These are phyloP conservation scores for Trichodelitschia bisporula DNA, from an alignment of 495 filamentous ascomycete species.

Conservation along the genomic window DNA sequence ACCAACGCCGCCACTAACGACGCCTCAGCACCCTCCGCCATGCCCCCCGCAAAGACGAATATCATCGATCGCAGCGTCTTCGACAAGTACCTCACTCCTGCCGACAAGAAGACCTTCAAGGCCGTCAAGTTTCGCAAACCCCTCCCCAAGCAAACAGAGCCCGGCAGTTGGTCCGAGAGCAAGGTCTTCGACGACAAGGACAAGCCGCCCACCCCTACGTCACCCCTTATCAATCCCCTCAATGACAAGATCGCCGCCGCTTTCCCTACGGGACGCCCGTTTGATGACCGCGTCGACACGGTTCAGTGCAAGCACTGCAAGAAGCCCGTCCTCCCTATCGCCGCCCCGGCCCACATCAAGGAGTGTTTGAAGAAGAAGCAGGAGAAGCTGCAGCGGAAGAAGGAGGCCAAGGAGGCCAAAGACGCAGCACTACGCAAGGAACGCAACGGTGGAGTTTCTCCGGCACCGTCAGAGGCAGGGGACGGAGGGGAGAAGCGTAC, in stretches of 20 bases:
- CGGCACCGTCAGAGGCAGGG: slow-evolving; percentile 7
- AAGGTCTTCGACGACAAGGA: slow-evolving; percentile 3
- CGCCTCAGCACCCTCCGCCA: slow-evolving; percentile 3
- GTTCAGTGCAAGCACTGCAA: slow-evolving; percentile 22
- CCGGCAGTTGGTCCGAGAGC: slow-evolving; percentile 13
- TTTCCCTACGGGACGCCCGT: slow-evolving; percentile 49
- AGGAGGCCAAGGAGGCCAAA: slow-evolving; percentile 24
- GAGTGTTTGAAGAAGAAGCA: slow-evolving; percentile 23
- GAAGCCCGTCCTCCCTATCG: slow-evolving; percentile 14
- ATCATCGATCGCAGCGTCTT: slow-evolving; percentile 4
- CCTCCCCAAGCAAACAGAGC: slow-evolving; percentile 7
- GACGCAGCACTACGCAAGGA: slow-evolving; percentile 23
- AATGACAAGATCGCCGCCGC: slow-evolving; percentile 41
- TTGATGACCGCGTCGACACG: slow-evolving; percentile 15
- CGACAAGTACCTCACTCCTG: slow-evolving; percentile 3
- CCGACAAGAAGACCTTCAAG: slow-evolving; percentile 7
- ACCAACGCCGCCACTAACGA: slow-evolving; percentile 1
- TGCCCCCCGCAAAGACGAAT: too few species aligned
- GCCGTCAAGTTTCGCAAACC: slow-evolving; percentile 10
- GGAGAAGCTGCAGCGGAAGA: slow-evolving; percentile 21
- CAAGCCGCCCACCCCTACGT: slow-evolving; percentile 11
- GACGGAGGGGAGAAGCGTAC: slow-evolving; percentile 4
- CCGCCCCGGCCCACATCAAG: slow-evolving; percentile 15
- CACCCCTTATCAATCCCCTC: slow-evolving; percentile 44
- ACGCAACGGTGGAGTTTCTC: slow-evolving; percentile 14